Evolutionary conservation across 2,329 filamentous ascomycete genomes (phyloP).

Genomic region (Exophiala calicioides): DNA sequence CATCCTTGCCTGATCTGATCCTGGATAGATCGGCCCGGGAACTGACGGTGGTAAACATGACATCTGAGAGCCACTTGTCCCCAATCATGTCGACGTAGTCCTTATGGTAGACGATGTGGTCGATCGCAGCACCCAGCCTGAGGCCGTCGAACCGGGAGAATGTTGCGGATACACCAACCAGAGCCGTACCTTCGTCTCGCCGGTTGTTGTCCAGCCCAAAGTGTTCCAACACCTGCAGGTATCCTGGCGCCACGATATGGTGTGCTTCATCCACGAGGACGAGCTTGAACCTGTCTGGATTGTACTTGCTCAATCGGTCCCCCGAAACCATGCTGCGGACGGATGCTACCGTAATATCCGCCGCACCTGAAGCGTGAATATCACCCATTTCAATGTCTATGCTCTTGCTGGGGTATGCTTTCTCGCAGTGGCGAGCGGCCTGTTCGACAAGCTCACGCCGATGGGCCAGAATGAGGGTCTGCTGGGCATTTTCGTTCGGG

Average conservation of each 20-base stretch:
- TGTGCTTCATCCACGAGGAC: constrained; percentile 95
- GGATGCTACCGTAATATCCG: constrained; percentile 93
- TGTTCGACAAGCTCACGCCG: constrained; percentile 92
- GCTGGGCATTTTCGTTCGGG: constrained; percentile 59
- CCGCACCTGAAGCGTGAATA: constrained; percentile 71
- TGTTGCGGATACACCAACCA: constrained; percentile 89
- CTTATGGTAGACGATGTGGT: constrained; percentile 95
- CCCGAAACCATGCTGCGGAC: constrained; percentile 79
- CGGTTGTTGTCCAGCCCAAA: constrained; percentile 67
- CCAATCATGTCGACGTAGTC: constrained; percentile 79
- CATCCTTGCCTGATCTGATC: constrained; percentile 64
- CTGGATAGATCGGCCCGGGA: constrained; percentile 76
- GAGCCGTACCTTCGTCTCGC: constrained; percentile 57
- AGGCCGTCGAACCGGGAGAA: constrained; percentile 80
- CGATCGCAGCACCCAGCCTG: constrained; percentile 78
- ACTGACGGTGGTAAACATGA: constrained; percentile 90
- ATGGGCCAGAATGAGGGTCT: constrained; percentile 89
- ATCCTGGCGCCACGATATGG: constrained; percentile 85
- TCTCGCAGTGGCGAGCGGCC: constrained; percentile 79
- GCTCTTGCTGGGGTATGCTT: constrained; percentile 74
- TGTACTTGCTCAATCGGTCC: constrained; percentile 77
- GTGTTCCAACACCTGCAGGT: constrained; percentile 73
- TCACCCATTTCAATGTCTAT: constrained; percentile 93
- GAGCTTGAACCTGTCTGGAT: constrained; percentile 79
- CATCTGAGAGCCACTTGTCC: constrained; percentile 87